Conservation (phyloP, 305 asterid genomes). For the Salvia sclarea region DNA sequence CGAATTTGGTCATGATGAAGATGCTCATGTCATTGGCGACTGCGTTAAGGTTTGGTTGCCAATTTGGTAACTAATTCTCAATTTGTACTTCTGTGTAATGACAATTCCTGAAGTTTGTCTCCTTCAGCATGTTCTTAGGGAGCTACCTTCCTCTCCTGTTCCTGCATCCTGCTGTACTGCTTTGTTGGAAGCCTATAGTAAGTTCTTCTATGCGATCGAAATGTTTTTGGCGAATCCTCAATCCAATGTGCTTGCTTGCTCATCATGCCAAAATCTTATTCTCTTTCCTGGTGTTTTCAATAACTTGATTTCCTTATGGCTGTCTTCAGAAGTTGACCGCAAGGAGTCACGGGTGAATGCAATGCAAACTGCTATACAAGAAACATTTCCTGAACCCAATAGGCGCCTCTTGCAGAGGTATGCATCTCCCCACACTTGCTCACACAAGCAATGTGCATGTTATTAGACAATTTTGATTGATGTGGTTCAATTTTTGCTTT, state of each 20-base stretch:
- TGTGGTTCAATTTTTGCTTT: constrained; percentile 15
- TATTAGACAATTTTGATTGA: constrained; percentile 4
- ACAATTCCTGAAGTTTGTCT: constrained; percentile 29
- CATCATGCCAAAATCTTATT: constrained; percentile 9
- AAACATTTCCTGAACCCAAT: constrained; percentile 97
- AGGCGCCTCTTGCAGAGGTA: constrained; percentile 97
- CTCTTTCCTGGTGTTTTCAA: constrained; percentile 18
- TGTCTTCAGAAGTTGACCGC: constrained; percentile 67
- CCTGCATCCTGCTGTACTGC: constrained; percentile 99
- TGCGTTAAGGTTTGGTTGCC: constrained; percentile 79
- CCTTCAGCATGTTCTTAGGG: constrained; percentile 95
- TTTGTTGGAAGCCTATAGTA: constrained; percentile 91
- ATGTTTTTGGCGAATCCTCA: constrained; percentile 27
- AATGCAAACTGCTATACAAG: constrained; percentile 81
- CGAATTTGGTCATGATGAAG: constrained; percentile 86
- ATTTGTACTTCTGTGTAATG: constrained; percentile 27
- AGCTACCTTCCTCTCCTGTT: constrained; percentile 99
- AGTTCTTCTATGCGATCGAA: constrained; percentile 34
- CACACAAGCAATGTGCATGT: constrained; percentile 5
- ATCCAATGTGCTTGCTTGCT: constrained; percentile 26
- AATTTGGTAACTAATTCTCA: constrained; percentile 25
- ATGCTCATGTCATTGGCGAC: constrained; percentile 97
- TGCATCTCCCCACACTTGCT: constrained; percentile 27
- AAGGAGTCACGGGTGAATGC: constrained; percentile 88
- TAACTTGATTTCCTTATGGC: constrained; percentile 31